Percentiles rank a stretch among this genome's conserved stretches.
phyloP scores from a whole-genome alignment of 768 basidiomycete species.

The Ramaria sp. region DNA sequence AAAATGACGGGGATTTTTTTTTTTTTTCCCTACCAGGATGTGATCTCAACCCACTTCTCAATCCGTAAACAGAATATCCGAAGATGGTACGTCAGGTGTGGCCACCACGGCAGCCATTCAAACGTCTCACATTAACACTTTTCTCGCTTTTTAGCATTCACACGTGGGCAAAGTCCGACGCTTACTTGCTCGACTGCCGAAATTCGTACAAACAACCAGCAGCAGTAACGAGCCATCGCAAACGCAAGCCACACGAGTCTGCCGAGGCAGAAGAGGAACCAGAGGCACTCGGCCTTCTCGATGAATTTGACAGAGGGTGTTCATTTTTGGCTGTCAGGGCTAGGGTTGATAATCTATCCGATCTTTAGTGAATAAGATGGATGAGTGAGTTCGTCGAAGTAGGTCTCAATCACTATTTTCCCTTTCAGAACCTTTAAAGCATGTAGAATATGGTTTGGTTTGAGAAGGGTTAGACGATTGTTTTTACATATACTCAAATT shows the following conservation, averaged over 20 bases:
- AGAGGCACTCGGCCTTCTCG: conserved; percentile 21
- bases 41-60: conserved; percentile 38
- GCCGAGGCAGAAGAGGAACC: too few relatives aligned
- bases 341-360: too few relatives aligned
- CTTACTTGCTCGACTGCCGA: conserved; percentile 19
- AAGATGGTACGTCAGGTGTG: conserved; percentile 25
- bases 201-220: not conserved
- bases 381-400: too few relatives aligned
- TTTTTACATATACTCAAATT: too few relatives aligned
- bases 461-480: too few relatives aligned
- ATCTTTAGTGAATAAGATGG: too few relatives aligned
- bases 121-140: not conserved
- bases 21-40: conserved; percentile 29
- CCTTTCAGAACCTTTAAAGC: too few relatives aligned
- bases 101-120: too few relatives aligned
- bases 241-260: not conserved
- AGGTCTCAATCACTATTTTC: too few relatives aligned
- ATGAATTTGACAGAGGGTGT: conserved; percentile 26
- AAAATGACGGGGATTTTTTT: too few relatives aligned
- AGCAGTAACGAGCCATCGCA: not conserved
- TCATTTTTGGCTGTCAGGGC: not conserved
- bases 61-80: conserved; percentile 31
- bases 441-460: too few relatives aligned
- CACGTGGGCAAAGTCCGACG: conserved; percentile 23
- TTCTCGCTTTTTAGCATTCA: conserved; percentile 19